Evolutionary conservation across 164 flowering plant genomes (phyloP).

Genomic region (Protea cynaroides): DNA sequence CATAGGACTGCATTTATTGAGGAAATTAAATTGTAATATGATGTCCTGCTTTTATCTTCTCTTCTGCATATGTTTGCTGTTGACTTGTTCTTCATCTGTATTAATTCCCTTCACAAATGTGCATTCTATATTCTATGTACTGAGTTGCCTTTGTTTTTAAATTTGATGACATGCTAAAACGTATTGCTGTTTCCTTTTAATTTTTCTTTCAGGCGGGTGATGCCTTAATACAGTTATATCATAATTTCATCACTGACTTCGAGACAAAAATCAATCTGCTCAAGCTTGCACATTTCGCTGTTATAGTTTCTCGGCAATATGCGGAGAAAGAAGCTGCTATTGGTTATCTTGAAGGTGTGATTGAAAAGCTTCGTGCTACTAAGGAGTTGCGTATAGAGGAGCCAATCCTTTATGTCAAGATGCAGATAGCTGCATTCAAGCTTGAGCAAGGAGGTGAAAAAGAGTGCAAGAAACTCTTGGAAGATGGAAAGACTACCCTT

Average conservation of each 20-base stretch:
- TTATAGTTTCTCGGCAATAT: slow-evolving; percentile 84
- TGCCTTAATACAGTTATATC: slow-evolving; percentile 79
- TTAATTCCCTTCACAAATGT: too few species aligned
- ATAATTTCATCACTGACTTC: slow-evolving; percentile 89
- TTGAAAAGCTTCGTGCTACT: slow-evolving; percentile 73
- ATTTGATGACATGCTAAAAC: neutral
- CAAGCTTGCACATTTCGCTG: slow-evolving; percentile 96
- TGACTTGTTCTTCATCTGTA: too few species aligned
- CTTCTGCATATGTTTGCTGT: neutral
- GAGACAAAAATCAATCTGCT: slow-evolving; percentile 97
- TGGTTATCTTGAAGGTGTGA: slow-evolving; percentile 72
- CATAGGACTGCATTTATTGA: too few species aligned
- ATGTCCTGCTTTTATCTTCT: neutral
- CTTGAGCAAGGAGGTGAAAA: slow-evolving; percentile 77
- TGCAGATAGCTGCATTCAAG: slow-evolving; percentile 79
- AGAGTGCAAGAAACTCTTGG: slow-evolving; percentile 85
- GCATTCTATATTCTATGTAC: neutral
- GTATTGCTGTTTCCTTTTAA: too few species aligned
- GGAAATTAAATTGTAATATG: neutral
- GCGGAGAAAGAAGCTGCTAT: slow-evolving; percentile 82
- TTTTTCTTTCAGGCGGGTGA: slow-evolving; percentile 71
- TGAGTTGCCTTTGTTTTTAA: neutral
- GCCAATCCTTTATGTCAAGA: slow-evolving; percentile 74
- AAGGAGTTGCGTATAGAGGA: slow-evolving; percentile 78
- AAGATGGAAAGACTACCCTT: slow-evolving; percentile 81